These are phyloP conservation scores for Nothopassalora personata DNA, from an alignment of 2,329 filamentous ascomycete genomes.

Conservation along the genomic window DNA sequence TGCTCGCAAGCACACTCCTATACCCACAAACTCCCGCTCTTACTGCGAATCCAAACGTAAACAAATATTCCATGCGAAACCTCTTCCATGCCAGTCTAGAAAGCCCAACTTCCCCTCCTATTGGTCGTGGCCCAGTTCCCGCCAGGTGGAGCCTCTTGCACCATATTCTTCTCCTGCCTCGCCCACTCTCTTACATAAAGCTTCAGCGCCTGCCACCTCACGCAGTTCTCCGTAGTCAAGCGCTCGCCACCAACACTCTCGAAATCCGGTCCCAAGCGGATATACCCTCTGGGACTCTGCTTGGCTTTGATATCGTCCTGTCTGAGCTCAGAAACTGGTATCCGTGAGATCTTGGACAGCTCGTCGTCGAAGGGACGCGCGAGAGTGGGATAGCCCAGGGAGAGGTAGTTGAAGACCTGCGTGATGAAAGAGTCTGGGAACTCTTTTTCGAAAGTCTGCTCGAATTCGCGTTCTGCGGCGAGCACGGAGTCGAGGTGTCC, in stretches of 20 bases:
- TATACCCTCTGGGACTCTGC: constrained; percentile 62
- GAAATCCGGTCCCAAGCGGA: constrained; percentile 51
- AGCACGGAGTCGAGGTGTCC: constrained; percentile 38
- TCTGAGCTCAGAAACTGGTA: constrained; percentile 63
- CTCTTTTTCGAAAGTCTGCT: constrained; percentile 51
- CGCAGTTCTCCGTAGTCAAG: constrained; percentile 49
- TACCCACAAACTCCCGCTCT: neutral
- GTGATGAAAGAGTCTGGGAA: constrained; percentile 83
- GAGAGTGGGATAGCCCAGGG: constrained; percentile 81
- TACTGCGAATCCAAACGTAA: neutral
- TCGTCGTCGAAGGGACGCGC: constrained; percentile 80
- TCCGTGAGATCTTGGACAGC: constrained; percentile 71
- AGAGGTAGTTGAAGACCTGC: constrained; percentile 95
- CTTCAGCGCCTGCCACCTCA: constrained; percentile 77
- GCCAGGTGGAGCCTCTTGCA: constrained; percentile 25
- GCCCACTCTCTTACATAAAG: constrained; percentile 87
- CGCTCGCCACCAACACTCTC: constrained; percentile 43
- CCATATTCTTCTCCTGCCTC: constrained; percentile 72
- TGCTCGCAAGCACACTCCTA: neutral
- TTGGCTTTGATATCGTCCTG: constrained; percentile 62
- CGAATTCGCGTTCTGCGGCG: constrained; percentile 39
- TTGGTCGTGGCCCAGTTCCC: constrained; percentile 41
- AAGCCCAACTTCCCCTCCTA: constrained; percentile 47
- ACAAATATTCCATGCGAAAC: neutral
- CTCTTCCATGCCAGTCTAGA: constrained; percentile 12